Conservation (phyloP, 176 grass and related monocot genomes). For the Oryza nivara region DNA sequence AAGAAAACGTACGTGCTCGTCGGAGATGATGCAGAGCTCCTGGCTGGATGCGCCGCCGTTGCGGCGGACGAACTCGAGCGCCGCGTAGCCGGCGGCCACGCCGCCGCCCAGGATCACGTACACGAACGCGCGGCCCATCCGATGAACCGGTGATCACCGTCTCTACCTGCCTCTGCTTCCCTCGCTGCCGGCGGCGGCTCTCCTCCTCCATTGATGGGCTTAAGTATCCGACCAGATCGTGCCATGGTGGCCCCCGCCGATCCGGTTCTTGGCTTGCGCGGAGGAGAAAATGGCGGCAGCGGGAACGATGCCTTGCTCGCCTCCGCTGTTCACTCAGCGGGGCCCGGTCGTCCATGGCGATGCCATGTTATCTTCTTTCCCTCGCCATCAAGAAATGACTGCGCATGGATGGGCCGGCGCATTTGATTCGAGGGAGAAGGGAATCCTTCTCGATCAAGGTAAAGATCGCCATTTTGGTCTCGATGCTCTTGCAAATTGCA, state of each 20-base stretch:
- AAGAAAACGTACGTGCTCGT: slow-evolving; percentile 52
- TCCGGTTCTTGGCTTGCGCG: slow-evolving; percentile 55
- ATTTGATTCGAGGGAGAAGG: not conserved
- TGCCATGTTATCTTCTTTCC: slow-evolving; percentile 37
- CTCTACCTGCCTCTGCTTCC: slow-evolving; percentile 35
- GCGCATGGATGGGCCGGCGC: no score
- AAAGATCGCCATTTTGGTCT: not conserved
- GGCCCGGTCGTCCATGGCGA: slow-evolving; percentile 15
- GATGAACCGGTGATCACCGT: not conserved
- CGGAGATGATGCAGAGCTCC: slow-evolving; percentile 95
- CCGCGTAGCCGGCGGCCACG: slow-evolving; percentile 88
- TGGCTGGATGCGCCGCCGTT: slow-evolving; percentile 44
- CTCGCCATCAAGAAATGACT: slow-evolving; percentile 16
- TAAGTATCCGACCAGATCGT: slow-evolving; percentile 17
- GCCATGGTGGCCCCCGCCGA: not conserved
- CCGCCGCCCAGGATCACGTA: slow-evolving; percentile 92
- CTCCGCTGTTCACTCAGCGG: not conserved
- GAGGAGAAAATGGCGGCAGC: slow-evolving; percentile 12
- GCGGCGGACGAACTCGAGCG: slow-evolving; percentile 77
- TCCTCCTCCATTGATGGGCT: slow-evolving; percentile 3
- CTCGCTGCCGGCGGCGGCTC: not conserved
- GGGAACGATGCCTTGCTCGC: slow-evolving; percentile 36
- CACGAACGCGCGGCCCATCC: slow-evolving; percentile 74
- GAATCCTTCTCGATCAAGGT: slow-evolving; percentile 30
- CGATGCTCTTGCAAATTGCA: not conserved